These are phyloP conservation scores for Coffea humblotiana DNA, from an alignment of 305 asterid genomes.

Conservation along the genomic window DNA sequence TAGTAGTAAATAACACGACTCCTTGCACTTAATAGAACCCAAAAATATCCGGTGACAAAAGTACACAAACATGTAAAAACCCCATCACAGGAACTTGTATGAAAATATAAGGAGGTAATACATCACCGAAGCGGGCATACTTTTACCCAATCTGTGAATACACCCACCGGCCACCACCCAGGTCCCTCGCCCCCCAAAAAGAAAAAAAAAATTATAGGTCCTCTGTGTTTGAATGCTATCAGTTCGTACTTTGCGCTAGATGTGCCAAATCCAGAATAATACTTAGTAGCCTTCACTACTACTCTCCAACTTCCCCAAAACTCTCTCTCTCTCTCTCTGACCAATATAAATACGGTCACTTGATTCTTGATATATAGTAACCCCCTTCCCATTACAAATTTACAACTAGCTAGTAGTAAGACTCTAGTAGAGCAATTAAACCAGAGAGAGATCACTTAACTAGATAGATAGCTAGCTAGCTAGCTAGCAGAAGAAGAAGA, in stretches of 20 bases:
- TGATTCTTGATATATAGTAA: too few species aligned
- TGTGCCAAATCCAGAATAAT: constrained; percentile 13
- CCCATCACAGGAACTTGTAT: constrained; percentile 5
- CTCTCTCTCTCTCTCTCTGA: not conserved
- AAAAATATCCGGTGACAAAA: constrained; percentile 2
- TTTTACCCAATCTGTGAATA: constrained; percentile 14
- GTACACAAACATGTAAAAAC: not conserved
- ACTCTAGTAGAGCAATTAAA: not conserved
- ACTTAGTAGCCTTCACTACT: not conserved
- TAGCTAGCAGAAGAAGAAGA: not conserved
- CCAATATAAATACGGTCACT: constrained; percentile 5
- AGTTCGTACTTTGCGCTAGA: constrained; percentile 7
- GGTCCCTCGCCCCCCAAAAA: too few species aligned
- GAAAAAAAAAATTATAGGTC: constrained; percentile 21
- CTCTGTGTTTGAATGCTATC: not conserved
- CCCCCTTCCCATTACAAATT: too few species aligned
- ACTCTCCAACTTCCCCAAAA: constrained; percentile 1
- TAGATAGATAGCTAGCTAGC: not conserved
- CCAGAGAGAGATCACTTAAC: not conserved
- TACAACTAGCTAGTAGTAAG: not conserved
- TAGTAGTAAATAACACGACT: not conserved
- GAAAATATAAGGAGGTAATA: not conserved
- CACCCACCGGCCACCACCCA: not conserved
- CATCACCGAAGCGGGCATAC: not conserved
- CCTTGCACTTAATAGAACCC: not conserved